A percentile compares a stretch with the other conserved stretches of the same genome.
Evolutionary conservation across 2,329 filamentous ascomycete genomes (phyloP).

Genomic region (Aspergillus piperis): DNA sequence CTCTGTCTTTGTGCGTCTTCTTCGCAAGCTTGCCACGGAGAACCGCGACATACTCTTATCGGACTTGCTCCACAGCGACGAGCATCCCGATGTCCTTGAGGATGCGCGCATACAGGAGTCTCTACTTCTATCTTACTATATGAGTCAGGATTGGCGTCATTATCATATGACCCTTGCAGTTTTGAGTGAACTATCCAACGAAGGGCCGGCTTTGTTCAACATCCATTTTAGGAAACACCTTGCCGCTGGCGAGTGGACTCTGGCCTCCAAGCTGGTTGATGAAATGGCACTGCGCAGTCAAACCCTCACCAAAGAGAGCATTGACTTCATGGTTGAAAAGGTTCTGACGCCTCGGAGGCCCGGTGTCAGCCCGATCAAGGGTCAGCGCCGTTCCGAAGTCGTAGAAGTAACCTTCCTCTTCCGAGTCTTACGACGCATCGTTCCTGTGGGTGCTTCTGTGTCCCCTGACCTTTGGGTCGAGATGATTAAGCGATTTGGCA

Average conservation of each 20-base stretch:
- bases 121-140: conserved; percentile 56
- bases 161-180: conserved; percentile 60
- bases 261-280: conserved; percentile 41
- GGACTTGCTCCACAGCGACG: conserved; percentile 59
- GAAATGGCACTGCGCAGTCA: conserved; percentile 53
- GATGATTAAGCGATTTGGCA: conserved; percentile 61
- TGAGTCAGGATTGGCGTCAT: conserved; percentile 52
- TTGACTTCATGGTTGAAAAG: conserved; percentile 45
- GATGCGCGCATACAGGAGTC: conserved; percentile 56
- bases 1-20: conserved; percentile 65
- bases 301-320: conserved; percentile 46
- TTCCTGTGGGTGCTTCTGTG: conserved; percentile 48
- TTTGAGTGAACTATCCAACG: conserved; percentile 44
- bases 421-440: conserved; percentile 50
- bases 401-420: conserved; percentile 48
- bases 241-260: conserved; percentile 32
- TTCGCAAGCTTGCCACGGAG: conserved; percentile 64
- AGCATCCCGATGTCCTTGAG: conserved; percentile 66
- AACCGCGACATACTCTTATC: conserved; percentile 56
- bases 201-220: conserved; percentile 35
- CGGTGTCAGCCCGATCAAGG: conserved; percentile 25
- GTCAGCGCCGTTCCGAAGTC: conserved; percentile 32
- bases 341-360: conserved; percentile 34
- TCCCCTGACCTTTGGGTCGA: conserved; percentile 56
- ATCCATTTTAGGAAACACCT: conserved; percentile 45